Evolutionary conservation across 352 stramenopile genomes (phyloP), one percentile per base, ranked within the genome.

Genomic region (Globisporangium iwayamae): DNA sequence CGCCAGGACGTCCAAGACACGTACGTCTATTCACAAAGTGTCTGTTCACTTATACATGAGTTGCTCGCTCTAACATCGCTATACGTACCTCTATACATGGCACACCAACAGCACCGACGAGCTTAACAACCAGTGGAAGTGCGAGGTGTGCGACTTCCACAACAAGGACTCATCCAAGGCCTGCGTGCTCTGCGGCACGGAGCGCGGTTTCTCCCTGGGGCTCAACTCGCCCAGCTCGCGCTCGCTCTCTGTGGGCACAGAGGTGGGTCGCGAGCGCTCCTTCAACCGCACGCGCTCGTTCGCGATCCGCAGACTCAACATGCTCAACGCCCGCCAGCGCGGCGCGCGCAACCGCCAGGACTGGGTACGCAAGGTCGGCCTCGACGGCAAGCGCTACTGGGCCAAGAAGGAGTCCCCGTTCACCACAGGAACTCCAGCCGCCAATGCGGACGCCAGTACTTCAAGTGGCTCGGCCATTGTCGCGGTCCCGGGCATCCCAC

Each of bases 261-360:
- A 85, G 54, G 62, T 82, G 18, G 57, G 59, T 0, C 68, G 71
- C 20, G 78, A 92, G 57, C 77, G 78, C 20, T 90, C 78, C 46
- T 95, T 95, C 69, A 95, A 95, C 71, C 84, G 86, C 46, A 93
- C 85, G 57, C 79, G 84, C 3, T 95, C 86, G 38, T 95, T 95
- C 65, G 86, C 86, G 7, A 93, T 95, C 60, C 83, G 86, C n/a
- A 79, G 86, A 0, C 74, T 95, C 22, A 95, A 95, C 70, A 92
- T 93, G 86, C 78, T 95, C 30, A 95, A 89, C 62, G 79, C 83
- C 2, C 76, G 86, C 13, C 86, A 95, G 70, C 83, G 86, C 41
- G 86, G 86, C 20, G 86, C 86, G 10, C 74, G 86, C 39, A 93
- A 91, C 71, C 83, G 84, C 14, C 79, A 92, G 66, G 84, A 93